Conservation (phyloP, 169 alveolate species). For the Eimeria falciformis region DNA sequence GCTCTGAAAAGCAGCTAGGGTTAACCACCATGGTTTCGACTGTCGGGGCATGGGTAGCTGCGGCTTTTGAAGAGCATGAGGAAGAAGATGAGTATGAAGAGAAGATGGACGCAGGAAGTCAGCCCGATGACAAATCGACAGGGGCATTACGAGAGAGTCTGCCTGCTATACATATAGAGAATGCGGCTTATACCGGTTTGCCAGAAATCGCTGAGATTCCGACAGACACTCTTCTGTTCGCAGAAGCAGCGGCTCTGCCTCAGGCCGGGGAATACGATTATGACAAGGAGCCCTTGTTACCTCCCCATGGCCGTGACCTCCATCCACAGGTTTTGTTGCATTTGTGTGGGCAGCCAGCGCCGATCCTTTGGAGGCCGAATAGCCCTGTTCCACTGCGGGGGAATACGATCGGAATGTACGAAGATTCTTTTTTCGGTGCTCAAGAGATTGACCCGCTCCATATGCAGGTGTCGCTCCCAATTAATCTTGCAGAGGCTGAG, state of each 20-base stretch:
- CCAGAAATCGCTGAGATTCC: background rate
- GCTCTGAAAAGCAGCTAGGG: conserved; percentile 28
- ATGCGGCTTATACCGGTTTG: background rate
- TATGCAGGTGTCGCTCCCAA: conserved; percentile 31
- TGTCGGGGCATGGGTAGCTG: conserved; percentile 61
- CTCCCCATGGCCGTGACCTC: background rate
- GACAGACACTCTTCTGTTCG: background rate
- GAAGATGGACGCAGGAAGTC: background rate
- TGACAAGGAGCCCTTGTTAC: background rate
- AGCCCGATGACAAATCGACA: background rate
- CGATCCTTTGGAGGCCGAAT: conserved; percentile 40
- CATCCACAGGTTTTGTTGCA: conserved; percentile 41
- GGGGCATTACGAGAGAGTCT: background rate
- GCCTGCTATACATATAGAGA: no score
- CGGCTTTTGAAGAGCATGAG: conserved; percentile 24
- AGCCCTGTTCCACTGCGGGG: background rate
- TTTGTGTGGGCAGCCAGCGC: conserved; percentile 55
- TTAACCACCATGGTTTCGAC: conserved; percentile 20
- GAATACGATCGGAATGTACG: no score
- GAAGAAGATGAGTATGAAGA: background rate
- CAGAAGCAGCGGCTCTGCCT: background rate
- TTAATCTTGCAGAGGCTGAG: conserved; percentile 4
- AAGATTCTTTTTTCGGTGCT: background rate
- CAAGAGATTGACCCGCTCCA: background rate
- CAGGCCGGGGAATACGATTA: background rate